These are phyloP conservation scores for Aquilaria sinensis DNA, from an alignment of 345 rosid genomes.

Conservation along the genomic window DNA sequence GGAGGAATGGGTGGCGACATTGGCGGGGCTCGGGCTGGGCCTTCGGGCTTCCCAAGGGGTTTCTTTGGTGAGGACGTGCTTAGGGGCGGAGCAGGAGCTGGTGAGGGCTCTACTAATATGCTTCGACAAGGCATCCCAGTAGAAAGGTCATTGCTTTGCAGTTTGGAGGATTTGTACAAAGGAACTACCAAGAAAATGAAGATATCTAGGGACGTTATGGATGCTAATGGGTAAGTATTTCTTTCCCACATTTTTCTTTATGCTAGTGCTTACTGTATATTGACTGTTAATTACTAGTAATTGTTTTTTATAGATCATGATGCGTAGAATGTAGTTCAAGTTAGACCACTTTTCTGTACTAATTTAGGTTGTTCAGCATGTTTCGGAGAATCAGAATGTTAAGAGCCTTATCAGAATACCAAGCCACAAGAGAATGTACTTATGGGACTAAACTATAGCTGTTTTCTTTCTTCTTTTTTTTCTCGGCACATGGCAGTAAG, in stretches of 20 bases:
- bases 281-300: too few relatives aligned
- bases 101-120: conserved; percentile 35
- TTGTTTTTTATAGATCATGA: too few relatives aligned
- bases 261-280: too few relatives aligned
- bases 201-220: conserved; percentile 72
- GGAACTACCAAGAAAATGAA: conserved; percentile 91
- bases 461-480: too few relatives aligned
- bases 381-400: too few relatives aligned
- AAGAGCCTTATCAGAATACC: too few relatives aligned
- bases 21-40: conserved; percentile 38
- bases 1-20: conserved; percentile 41
- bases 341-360: too few relatives aligned
- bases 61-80: conserved; percentile 46
- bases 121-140: conserved; percentile 66
- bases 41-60: conserved; percentile 40
- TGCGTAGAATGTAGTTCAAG: too few relatives aligned
- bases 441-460: too few relatives aligned
- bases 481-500: too few relatives aligned
- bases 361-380: too few relatives aligned
- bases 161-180: conserved; percentile 83
- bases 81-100: conserved; percentile 24
- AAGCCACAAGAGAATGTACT: too few relatives aligned
- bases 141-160: conserved; percentile 71
- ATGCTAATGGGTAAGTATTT: conserved; percentile 51
- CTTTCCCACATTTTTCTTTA: not conserved